These are phyloP conservation scores for Pelargonium fulgidum DNA, from an alignment of 441 rosid species.

Conservation along the genomic window DNA sequence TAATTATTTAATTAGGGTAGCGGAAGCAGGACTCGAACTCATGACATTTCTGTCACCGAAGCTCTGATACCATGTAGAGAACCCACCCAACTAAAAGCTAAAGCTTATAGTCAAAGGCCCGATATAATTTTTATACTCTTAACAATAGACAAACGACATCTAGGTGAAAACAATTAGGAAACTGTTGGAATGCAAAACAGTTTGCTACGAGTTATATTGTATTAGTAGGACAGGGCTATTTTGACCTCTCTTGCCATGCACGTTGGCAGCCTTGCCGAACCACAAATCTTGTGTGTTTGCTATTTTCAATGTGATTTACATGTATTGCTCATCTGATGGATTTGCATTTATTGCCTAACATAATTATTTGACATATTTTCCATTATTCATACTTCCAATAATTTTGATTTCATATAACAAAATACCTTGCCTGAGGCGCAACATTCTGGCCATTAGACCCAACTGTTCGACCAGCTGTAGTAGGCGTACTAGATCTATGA, in stretches of 20 bases:
- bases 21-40: no score
- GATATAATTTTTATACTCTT: no score
- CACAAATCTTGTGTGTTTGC: not conserved
- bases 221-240: no score
- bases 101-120: no score
- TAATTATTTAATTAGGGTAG: no score
- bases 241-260: no score
- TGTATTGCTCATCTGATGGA: not conserved
- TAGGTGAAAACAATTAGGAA: not conserved
- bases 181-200: not conserved
- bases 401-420: conserved; percentile 11
- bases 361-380: no score
- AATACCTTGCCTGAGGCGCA: conserved; percentile 28
- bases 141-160: not conserved
- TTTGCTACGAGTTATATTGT: not conserved
- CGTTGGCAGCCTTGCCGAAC: no score
- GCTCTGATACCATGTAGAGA: no score
- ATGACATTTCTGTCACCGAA: no score
- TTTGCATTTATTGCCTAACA: not conserved
- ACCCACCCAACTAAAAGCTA: no score
- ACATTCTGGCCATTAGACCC: conserved; percentile 23
- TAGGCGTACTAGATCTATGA: conserved; percentile 14
- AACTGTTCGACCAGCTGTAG: conserved; percentile 5
- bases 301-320: not conserved
- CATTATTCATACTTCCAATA: not conserved